Base-by-base conservation (phyloP, 164 flowering plant genomes). In the Houttuynia cordata region DNA sequence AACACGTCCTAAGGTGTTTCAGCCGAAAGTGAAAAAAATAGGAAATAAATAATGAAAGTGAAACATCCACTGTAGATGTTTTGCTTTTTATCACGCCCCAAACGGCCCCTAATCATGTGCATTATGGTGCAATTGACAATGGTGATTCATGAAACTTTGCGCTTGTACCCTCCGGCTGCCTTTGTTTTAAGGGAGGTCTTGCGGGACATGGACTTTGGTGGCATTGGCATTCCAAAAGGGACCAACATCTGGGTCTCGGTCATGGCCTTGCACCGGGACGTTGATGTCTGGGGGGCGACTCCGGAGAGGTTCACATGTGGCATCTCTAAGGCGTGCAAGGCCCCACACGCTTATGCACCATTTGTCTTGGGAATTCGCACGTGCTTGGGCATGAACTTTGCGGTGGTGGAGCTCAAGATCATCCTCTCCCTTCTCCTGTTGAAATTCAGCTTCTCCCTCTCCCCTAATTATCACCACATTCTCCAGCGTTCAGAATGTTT, bases 391-490 rank as follows among this genome's bases (percentile, higher is more conserved):
- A 45, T 56, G 52, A 45, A 59, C 61, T 49, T 68, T 12, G 67
- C 60, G 40, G 54, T 68, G 53, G 23, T 56, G 6, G 67, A 63
- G 45, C 4, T 68, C 60, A 63, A 59, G 41, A 61, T 56, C n/a
- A 12, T 64, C 23, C 61, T 58, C 22, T 45, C 61, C 17, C 51
- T 68, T 2, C 20, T 68, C 18, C 52, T 68, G 10, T 63, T 63
- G 9, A 47, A 54, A 10, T 68, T 68, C 39, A 40, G 62, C n/a
- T 22, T 67, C 54, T 57, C 66, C 15, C 59, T 68, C 22, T 68
- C 72, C 20, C 72, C 75, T 2, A 65, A 56, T 17, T 73, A 73
- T 58, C 50, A 37, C 1, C 76, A n/a, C n/a, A 68, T 37, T 69
- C 67, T 18, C 76, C 76, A 1, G 19, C 57, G 2, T 57, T 66